These are phyloP conservation scores for Blastobotrys persicus DNA, from an alignment of 1,139 yeast species.

Conservation along the genomic window DNA sequence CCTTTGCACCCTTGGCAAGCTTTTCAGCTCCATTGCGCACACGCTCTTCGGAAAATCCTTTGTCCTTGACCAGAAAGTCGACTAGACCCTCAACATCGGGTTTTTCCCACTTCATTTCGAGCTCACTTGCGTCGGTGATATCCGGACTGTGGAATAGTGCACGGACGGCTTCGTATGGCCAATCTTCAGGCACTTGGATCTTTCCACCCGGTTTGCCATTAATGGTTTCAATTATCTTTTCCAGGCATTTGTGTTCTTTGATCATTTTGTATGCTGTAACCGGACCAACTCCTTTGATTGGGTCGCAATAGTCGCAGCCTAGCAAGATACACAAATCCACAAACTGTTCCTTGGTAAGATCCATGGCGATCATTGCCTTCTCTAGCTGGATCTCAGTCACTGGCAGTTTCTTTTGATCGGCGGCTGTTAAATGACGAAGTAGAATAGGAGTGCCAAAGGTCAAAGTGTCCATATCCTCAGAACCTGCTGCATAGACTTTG, in stretches of 20 bases:
- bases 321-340: slow-evolving; percentile 87
- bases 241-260: slow-evolving; percentile 79
- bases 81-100: slow-evolving; percentile 77
- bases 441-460: slow-evolving; percentile 85
- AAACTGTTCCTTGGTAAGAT: slow-evolving; percentile 67
- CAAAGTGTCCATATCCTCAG: slow-evolving; percentile 98
- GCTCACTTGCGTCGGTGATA: slow-evolving; percentile 56
- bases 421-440: slow-evolving; percentile 84
- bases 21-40: slow-evolving; percentile 84
- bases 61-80: slow-evolving; percentile 66
- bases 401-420: slow-evolving; percentile 92
- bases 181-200: slow-evolving; percentile 84
- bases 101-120: slow-evolving; percentile 61
- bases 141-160: slow-evolving; percentile 81
- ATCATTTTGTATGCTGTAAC: slow-evolving; percentile 87
- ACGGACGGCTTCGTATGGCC: slow-evolving; percentile 92
- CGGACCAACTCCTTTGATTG: slow-evolving; percentile 94
- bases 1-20: slow-evolving; percentile 75
- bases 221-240: slow-evolving; percentile 67
- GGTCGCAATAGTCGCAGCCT: slow-evolving; percentile 97
- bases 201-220: slow-evolving; percentile 62
- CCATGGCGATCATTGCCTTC: slow-evolving; percentile 72
- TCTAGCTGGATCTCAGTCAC: slow-evolving; percentile 76
- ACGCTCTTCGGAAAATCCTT: slow-evolving; percentile 91
- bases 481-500: slow-evolving; percentile 89